These are phyloP conservation scores for Chaetomium sp. DNA, from an alignment of 2,329 filamentous ascomycete genomes.

Conservation along the genomic window DNA sequence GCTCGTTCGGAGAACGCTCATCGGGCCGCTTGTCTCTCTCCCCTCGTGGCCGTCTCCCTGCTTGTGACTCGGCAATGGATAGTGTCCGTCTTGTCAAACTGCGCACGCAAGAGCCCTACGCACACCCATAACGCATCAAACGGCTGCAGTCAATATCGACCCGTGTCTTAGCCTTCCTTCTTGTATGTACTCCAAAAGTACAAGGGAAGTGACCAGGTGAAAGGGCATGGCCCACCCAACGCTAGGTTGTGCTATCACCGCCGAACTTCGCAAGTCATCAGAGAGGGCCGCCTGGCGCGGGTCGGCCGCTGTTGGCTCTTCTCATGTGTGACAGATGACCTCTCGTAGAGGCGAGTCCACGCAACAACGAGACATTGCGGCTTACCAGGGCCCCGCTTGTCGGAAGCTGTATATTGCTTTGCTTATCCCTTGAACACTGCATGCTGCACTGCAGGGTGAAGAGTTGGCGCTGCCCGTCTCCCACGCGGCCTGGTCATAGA, in stretches of 20 bases:
- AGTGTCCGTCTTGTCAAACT: neutral
- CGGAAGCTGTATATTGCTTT: slow-evolving; percentile 12
- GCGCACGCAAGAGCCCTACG: neutral
- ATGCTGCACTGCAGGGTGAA: neutral
- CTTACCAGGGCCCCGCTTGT: neutral
- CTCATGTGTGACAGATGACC: slow-evolving; percentile 2
- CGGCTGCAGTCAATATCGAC: slow-evolving; percentile 1
- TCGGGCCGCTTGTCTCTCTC: neutral
- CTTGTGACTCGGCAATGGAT: neutral
- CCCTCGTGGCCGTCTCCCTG: neutral
- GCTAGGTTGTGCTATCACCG: too few species aligned
- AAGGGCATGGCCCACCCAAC: neutral
- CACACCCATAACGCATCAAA: neutral
- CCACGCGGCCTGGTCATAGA: neutral
- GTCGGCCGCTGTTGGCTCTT: neutral
- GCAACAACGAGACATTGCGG: neutral
- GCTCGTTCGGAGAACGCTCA: neutral
- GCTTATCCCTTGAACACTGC: neutral
- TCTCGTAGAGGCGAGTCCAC: neutral
- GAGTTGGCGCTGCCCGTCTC: neutral
- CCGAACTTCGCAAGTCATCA: too few species aligned
- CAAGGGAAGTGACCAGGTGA: neutral
- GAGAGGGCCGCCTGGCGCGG: too few species aligned
- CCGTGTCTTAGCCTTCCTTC: slow-evolving; percentile 8
- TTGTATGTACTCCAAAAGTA: neutral